Evolutionary conservation across 306 rosid species (phyloP).

Genomic region (Fragaria ananassa): DNA sequence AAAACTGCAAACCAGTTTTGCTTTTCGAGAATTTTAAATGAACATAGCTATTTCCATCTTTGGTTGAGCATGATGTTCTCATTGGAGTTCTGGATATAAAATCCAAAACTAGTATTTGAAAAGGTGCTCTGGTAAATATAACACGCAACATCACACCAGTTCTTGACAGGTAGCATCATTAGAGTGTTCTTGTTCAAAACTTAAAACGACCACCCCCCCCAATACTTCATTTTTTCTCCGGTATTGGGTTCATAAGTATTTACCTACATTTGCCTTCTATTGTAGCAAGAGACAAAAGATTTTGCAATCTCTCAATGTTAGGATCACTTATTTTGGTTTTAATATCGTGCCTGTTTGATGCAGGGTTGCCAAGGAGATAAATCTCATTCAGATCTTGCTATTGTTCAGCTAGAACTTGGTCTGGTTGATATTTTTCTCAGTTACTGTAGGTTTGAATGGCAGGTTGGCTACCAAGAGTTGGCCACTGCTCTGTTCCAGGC

Average conservation of each 20-base stretch:
- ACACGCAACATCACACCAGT: not conserved
- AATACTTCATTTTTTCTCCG: not conserved
- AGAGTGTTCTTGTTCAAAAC: not conserved
- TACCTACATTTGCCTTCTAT: not conserved
- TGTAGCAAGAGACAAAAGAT: not conserved
- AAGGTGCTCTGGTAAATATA: not conserved
- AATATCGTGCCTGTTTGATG: constrained; percentile 16
- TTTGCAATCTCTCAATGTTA: not conserved
- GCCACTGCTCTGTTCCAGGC: constrained; percentile 96
- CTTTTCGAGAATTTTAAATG: not conserved
- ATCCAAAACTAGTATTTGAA: not conserved
- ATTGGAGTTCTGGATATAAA: not conserved
- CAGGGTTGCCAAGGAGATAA: constrained; percentile 54
- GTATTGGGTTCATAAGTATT: not conserved
- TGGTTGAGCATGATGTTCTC: not conserved
- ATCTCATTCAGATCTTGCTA: constrained; percentile 45
- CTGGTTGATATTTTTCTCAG: constrained; percentile 86
- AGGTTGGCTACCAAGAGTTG: constrained; percentile 83
- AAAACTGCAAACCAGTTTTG: not conserved
- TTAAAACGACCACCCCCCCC: not conserved
- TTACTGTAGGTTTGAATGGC: constrained; percentile 95
- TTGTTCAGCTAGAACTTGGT: constrained; percentile 77
- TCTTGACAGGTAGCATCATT: not conserved
- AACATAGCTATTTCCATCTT: not conserved
- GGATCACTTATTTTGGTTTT: not conserved